Percentiles rank a stretch among this genome's conserved stretches.
These are phyloP conservation scores for Lentinula detonsa DNA, from an alignment of 768 basidiomycete species.

Conservation along the genomic window DNA sequence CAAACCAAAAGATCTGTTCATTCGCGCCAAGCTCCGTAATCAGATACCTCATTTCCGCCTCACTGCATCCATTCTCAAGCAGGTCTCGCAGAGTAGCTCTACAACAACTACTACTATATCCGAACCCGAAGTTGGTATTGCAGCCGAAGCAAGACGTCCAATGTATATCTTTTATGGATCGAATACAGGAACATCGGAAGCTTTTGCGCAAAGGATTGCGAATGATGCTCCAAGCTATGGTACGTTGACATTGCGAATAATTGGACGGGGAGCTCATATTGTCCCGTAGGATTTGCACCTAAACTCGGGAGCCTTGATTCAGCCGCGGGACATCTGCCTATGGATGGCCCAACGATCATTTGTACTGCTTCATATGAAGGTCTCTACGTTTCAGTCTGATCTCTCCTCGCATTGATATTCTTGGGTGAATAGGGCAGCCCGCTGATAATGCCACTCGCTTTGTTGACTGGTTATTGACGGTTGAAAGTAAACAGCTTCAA, in stretches of 20 bases:
- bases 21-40: constrained; percentile 31
- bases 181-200: constrained; percentile 44
- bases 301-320: constrained; percentile 34
- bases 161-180: constrained; percentile 38
- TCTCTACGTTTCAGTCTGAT: not conserved
- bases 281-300: constrained; percentile 28
- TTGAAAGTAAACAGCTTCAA: constrained; percentile 20
- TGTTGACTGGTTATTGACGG: constrained; percentile 31
- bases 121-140: not conserved
- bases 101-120: not conserved
- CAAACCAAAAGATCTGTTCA: constrained; percentile 36
- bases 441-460: constrained; percentile 43
- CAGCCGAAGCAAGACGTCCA: constrained; percentile 14
- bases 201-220: constrained; percentile 39
- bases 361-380: constrained; percentile 46
- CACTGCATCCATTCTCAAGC: constrained; percentile 12
- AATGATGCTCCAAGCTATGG: constrained; percentile 30
- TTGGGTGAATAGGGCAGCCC: constrained; percentile 26
- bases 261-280: not conserved
- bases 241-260: constrained; percentile 8
- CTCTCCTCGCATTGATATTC: not conserved
- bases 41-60: constrained; percentile 12
- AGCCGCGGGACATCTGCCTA: constrained; percentile 27
- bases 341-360: constrained; percentile 37
- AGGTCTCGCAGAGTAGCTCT: constrained; percentile 6